Conservation (phyloP, 1,284 basidiomycete species). For the Ganoderma leucocontextum region DNA sequence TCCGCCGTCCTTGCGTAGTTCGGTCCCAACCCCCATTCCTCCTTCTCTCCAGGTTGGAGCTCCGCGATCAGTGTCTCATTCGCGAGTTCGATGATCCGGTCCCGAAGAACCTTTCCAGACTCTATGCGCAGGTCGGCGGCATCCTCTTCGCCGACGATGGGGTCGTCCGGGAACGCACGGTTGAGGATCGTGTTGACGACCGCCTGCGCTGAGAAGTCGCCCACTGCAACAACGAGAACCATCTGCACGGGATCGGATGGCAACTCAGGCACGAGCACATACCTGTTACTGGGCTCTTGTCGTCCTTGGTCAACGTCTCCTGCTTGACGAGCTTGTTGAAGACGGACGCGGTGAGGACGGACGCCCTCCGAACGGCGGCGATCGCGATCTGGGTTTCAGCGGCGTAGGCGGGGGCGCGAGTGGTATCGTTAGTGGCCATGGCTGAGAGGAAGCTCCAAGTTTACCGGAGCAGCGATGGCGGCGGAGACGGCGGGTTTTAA, state of each 20-base stretch:
- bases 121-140: conserved; percentile 78
- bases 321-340: conserved; percentile 89
- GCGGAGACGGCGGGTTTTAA: conserved; percentile 25
- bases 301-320: conserved; percentile 91
- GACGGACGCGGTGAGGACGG: conserved; percentile 83
- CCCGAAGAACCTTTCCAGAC: conserved; percentile 59
- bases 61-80: conserved; percentile 80
- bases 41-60: conserved; percentile 57
- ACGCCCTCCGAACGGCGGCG: conserved; percentile 91
- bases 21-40: conserved; percentile 74
- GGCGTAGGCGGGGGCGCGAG: conserved; percentile 45
- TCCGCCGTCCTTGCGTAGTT: conserved; percentile 55
- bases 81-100: conserved; percentile 84
- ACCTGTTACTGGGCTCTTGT: conserved; percentile 98
- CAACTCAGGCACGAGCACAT: conserved; percentile 29
- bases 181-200: conserved; percentile 84
- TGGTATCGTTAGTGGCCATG: conserved; percentile 28
- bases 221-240: conserved; percentile 61
- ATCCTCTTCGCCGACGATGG: conserved; percentile 97
- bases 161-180: conserved; percentile 84
- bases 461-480: conserved; percentile 34
- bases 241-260: not conserved
- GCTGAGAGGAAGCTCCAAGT: conserved; percentile 9
- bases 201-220: conserved; percentile 91
- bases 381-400: conserved; percentile 80